Base-by-base conservation (phyloP, 768 basidiomycete genomes). In the Russula brevipes region DNA sequence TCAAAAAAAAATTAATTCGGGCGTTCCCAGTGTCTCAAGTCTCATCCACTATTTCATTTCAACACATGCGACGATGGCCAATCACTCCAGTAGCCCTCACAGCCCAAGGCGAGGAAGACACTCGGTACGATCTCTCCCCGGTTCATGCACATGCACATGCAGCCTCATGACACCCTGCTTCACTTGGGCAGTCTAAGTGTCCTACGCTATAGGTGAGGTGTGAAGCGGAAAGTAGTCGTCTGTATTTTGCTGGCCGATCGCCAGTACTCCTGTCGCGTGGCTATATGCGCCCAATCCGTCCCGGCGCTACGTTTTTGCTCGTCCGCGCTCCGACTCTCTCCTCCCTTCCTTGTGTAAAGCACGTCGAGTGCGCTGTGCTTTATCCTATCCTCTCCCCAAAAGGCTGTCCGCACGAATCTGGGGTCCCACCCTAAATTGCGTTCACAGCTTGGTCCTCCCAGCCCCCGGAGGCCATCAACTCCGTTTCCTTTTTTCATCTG, bases 301-400 rank as follows among this genome's bases (percentile, higher is more conserved):
- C 24, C 14, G 16, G 58, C 63, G 63, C 58, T 59, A 54, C 58
- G 12, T 35, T 31, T 16, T n/a, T 35, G 47, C 41, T 54, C 63
- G 47, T 51, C 63, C n/a, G 30, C 39, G 33, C 19, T 24, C 31
- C n/a, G 24, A 16, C 16, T 9, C 17, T 1, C 36, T 4, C 36
- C 24, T 33, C 24, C 19, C 47, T 38, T 49, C 57, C 33, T 9
- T 31, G 46, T 31, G 51, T 42, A 19, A 17, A 44, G 11, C 39
- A 54, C 57, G 46, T 57, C 45, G 31, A 19, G 31, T 33, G 30
- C 63, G 63, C 63, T 64, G 63, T 60, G 63, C 59, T n/a, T 39
- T 10, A 59, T 51, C 63, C 58, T 46, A 47, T 60, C 19, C 54
- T 24, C 41, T 24, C 52, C 47, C 19, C 36, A 6, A 64, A 63